Percentiles rank a stretch among this genome's conserved stretches.
These are phyloP conservation scores for Petunia hybrid DNA, from an alignment of 305 asterid species.

Conservation along the genomic window DNA sequence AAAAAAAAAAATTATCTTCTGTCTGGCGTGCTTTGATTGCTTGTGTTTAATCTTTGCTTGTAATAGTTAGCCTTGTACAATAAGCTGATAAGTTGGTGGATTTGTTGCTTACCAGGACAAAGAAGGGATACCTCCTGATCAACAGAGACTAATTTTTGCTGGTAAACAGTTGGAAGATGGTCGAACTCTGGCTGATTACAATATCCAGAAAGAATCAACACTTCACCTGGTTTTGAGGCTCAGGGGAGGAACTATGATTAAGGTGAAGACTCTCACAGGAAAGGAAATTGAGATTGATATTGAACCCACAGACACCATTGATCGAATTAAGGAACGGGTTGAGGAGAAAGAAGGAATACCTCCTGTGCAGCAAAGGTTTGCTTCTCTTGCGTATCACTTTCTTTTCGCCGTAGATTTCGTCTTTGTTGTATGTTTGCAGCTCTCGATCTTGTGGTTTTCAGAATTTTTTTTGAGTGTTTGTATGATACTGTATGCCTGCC, in stretches of 20 bases:
- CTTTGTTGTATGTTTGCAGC: background rate
- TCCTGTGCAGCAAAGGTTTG: conserved; percentile 47
- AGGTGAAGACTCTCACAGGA: conserved; percentile 50
- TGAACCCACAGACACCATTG: conserved; percentile 45
- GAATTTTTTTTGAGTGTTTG: background rate
- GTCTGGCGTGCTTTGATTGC: background rate
- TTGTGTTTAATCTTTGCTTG: background rate
- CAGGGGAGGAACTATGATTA: conserved; percentile 49
- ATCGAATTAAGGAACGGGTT: conserved; percentile 47
- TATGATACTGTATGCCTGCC: background rate
- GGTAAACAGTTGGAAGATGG: conserved; percentile 46
- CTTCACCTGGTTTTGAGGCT: conserved; percentile 50
- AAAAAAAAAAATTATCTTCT: too few relatives aligned
- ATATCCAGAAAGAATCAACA: conserved; percentile 45
- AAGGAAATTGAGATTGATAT: conserved; percentile 51
- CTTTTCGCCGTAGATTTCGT: background rate
- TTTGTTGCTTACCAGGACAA: conserved; percentile 38
- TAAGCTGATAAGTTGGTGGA: conserved; percentile 2
- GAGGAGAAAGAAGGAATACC: conserved; percentile 50
- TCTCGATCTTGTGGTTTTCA: background rate
- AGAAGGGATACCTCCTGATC: conserved; percentile 43
- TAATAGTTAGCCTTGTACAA: background rate
- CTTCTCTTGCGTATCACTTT: background rate
- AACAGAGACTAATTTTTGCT: conserved; percentile 41
- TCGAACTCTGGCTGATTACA: conserved; percentile 47